Base-by-base conservation (phyloP, 192 early-diverging fungal species). In the Coemansia sp. region DNA sequence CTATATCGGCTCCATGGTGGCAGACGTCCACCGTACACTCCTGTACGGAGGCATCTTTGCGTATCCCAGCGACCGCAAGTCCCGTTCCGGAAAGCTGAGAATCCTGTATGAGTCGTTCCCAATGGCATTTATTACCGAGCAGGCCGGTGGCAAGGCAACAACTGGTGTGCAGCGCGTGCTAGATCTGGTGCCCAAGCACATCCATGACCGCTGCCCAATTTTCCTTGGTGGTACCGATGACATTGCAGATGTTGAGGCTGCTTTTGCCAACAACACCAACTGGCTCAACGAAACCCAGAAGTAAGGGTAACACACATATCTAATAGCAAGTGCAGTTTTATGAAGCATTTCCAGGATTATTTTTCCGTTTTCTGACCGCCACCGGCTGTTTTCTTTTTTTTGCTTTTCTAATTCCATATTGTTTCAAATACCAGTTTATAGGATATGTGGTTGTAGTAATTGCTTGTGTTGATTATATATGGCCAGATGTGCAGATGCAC, bases 1-100 rank as follows among this genome's bases (percentile, higher is more conserved):
- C 73, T 98, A 98, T 82, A 94, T 98, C 37, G 97, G 97, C 15
- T 94, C 92, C 58, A 99, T 99, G 97, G 97, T 99, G 12, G 94
- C 95, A 47, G 97, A 99, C 85, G 92, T 99, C 32, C 96, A 98
- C 85, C 90, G 96, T 61, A 98, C 96, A 47, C 79, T 97, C 51
- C 85, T 95, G 41, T 95, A 95, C 58, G 92, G 93, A 64, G 94
- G 92, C n/a, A 87, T 94, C 61, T 95, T 94, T 85, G 86, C 92
- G 65, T 95, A 97, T 75, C 93, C 93, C 1, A 88, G 87, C 62
- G 89, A 90, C 65, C 84, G 80, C 75, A 91, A 86, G 79, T 92
- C 91, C 56, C 88, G 87, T 84, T 85, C 86, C 15, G 95, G 92
- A 76, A 99, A 99, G 80, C 91, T 99, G 65, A 88, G 97, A 67